These are phyloP conservation scores for Adiantum capillusveneris DNA, from an alignment of 75 land plant genomes.

Conservation along the genomic window DNA sequence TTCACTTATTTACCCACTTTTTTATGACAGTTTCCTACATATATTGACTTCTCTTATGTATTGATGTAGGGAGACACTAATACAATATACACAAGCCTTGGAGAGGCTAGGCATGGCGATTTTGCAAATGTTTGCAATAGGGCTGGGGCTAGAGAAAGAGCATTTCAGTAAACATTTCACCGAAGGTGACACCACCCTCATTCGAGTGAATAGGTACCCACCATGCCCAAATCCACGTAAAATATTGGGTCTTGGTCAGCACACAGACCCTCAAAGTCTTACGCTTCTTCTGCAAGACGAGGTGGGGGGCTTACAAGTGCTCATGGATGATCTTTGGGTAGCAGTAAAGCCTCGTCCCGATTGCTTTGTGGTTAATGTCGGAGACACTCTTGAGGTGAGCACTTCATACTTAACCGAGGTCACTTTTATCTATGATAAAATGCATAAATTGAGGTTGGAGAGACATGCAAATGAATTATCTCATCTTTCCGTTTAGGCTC, in stretches of 20 bases:
- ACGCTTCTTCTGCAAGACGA: slow-evolving; percentile 45
- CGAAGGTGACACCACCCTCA: too few relatives aligned
- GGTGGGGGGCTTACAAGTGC: slow-evolving; percentile 47
- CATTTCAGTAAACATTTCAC: not conserved
- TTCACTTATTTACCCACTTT: too few relatives aligned
- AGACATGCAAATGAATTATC: too few relatives aligned
- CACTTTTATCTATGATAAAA: too few relatives aligned
- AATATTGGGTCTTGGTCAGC: slow-evolving; percentile 28
- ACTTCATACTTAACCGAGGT: too few relatives aligned
- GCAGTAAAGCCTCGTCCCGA: slow-evolving; percentile 11
- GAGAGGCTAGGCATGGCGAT: not conserved
- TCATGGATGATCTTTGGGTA: slow-evolving; percentile 28
- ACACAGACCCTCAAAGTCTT: slow-evolving; percentile 38
- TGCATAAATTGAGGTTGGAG: too few relatives aligned
- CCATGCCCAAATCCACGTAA: slow-evolving; percentile 46
- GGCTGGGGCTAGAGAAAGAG: not conserved
- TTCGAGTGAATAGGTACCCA: slow-evolving; percentile 27
- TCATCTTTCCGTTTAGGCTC: too few relatives aligned
- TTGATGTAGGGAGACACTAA: slow-evolving; percentile 4
- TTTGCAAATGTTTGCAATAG: not conserved
- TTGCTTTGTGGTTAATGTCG: slow-evolving; percentile 4
- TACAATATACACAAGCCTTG: not conserved
- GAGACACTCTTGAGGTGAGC: slow-evolving; percentile 16
- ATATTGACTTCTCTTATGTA: too few relatives aligned
- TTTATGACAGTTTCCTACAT: too few relatives aligned